Conservation (phyloP, 129 eudicot species). For the Chrysanthemum makinoi region DNA sequence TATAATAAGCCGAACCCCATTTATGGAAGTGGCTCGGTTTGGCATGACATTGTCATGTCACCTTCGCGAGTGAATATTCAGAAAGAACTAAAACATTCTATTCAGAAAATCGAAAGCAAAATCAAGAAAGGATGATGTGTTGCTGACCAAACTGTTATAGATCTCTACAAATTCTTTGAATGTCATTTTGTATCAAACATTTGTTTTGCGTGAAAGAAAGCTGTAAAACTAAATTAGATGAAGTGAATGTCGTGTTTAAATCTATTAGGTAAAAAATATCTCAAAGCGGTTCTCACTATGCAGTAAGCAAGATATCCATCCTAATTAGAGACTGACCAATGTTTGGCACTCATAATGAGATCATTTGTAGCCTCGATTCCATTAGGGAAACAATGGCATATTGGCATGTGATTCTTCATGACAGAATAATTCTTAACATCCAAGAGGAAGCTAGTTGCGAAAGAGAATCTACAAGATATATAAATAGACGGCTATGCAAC, state of each 20-base stretch:
- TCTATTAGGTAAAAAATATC: slow-evolving; percentile 6
- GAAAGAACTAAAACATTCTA: slow-evolving; percentile 75
- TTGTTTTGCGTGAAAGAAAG: slow-evolving; percentile 4
- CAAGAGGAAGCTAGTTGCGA: slow-evolving; percentile 6
- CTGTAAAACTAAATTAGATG: slow-evolving; percentile 19
- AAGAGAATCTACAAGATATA: not conserved
- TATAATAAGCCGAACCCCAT: slow-evolving; percentile 62
- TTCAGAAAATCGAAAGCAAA: slow-evolving; percentile 65
- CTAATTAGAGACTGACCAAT: too few species aligned
- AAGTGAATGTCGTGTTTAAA: not conserved
- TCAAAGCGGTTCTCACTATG: not conserved
- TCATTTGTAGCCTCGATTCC: too few species aligned
- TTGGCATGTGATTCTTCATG: too few species aligned
- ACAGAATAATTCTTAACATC: not conserved
- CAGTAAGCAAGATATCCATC: too few species aligned
- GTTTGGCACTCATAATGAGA: too few species aligned
- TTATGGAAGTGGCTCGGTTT: slow-evolving; percentile 58
- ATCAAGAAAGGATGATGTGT: slow-evolving; percentile 30
- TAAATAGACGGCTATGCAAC: not conserved
- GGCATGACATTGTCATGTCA: slow-evolving; percentile 92
- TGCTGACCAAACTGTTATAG: slow-evolving; percentile 1
- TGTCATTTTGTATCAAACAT: slow-evolving; percentile 15
- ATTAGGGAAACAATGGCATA: too few species aligned
- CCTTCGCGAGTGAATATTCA: slow-evolving; percentile 86
- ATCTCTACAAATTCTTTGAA: slow-evolving; percentile 7